Evolutionary conservation across 2,329 filamentous ascomycete species (phyloP), one percentile per base, ranked within the genome.

Genomic region (Ilyonectria sp.): DNA sequence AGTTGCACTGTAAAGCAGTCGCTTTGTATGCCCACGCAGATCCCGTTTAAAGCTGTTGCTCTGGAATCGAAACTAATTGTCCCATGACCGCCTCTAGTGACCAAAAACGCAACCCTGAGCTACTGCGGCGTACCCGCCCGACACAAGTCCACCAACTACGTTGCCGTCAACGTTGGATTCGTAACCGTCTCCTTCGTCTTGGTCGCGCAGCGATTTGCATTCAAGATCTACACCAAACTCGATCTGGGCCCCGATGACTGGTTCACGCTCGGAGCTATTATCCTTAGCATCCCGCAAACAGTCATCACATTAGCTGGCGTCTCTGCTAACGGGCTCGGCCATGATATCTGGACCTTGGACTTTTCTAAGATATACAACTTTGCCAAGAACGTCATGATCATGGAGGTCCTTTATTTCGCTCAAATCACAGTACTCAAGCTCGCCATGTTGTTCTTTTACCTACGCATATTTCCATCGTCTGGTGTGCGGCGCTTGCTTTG

Each of bases 391-490:
- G 55, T 69, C 2, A 60, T 69, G 6, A 49, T 65, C 0, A 55
- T 47, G 0, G 60, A 69, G 13, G 50, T 44, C 0, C 19, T 69
- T 1, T 69, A 69, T 26, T 58, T 63, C 1, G 19, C 31, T 1
- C 62, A 69, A 11, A 40, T 69, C 4, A 67, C 66, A 4, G 23
- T 56, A 1, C 53, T 63, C 11, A 69, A 69, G 5, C 60, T 69
- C 2, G 61, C 67, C 2, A 54, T 69, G 11, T 15, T 69, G 0
- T 67, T 69, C 29, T 67, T 69, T 3, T 69, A 69, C 19, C 67
- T 69, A 1, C 62, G 67, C 0, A 69, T 69, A 9, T 69, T 69
- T 2, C 62, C 56, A 0, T 31, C 35, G 5, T 17, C 7, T 13
- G n/a, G 6, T 4, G 21, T 55, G 2, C 23, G 23, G 29, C 44